Evolutionary conservation across 2,329 filamentous ascomycete species (phyloP), one percentile per base, ranked within the genome.

Genomic region (Apiospora aurea): DNA sequence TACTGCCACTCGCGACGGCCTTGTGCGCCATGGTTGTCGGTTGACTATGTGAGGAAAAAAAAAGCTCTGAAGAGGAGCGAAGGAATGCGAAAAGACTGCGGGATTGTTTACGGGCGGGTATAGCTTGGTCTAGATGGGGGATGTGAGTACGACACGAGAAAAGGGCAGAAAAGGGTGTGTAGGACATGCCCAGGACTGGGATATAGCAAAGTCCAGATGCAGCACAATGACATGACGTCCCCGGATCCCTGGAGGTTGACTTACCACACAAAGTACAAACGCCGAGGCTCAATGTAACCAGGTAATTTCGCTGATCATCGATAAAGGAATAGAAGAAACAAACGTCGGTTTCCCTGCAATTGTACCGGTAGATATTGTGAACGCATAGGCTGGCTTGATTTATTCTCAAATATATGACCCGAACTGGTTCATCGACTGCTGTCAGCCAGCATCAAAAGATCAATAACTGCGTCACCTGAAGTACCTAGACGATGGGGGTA

Each of bases 1-100:
- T 85, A 66, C 79, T 79, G 72, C 80, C 77, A 69, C 82, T 81
- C 72, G 82, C 75, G 11, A 82, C 80, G 83, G 86, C 87, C 75
- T 83, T 81, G 73, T 83, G 75, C 21, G 82, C 80, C 84, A 87
- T 87, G 75, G 72, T 78, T 51, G 53, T 43, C 24, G 29, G 11
- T 34, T 46, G n/a, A 18, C 7, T 38, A 38, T 29, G 14, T 2
- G 38, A 34, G 34, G n/a, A 21, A 64, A 41, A 41, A 21, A 64
- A 41, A 14, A 21, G 57, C 13, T 34, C 16, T 24, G 4, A 41
- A 41, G 34, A 41, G 21, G 34, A 38, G 34, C 4, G 53, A 21
- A 11, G 29, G 16, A n/a, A 21, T 38, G 16, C 29, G 29, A 34
- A 11, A 61, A 21, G 5, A 8, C 29, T 38, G 29, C 53, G 8